A percentile compares a stretch with the other conserved stretches of the same genome.
phyloP scores from a whole-genome alignment of 2,329 filamentous ascomycete species.

The Pseudogymnoascus sp. region DNA sequence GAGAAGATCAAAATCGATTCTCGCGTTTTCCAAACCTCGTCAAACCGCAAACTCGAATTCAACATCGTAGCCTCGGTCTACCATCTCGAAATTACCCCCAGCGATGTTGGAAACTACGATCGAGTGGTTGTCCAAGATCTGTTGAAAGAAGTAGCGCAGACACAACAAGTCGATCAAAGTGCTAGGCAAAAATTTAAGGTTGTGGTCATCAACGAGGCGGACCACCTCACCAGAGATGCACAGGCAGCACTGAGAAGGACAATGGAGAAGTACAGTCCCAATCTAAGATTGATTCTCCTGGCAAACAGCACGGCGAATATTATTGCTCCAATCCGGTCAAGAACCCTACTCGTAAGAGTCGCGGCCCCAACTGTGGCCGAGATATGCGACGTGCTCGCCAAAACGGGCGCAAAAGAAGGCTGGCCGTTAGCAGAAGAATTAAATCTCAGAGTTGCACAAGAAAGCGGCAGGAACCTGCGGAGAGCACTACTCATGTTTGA shows the following conservation, averaged over 20 bases:
- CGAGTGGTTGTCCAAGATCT: constrained; percentile 92
- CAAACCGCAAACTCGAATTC: constrained; percentile 97
- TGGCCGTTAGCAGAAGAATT: constrained; percentile 69
- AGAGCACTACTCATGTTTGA: constrained; percentile 94
- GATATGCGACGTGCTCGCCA: constrained; percentile 70
- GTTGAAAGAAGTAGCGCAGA: constrained; percentile 95
- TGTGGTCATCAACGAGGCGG: constrained; percentile 97
- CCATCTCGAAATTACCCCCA: constrained; percentile 96
- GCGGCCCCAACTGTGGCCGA: constrained; percentile 80
- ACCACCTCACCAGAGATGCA: constrained; percentile 86
- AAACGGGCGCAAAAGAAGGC: constrained; percentile 67
- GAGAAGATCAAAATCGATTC: constrained; percentile 99
- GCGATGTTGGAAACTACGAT: constrained; percentile 93
- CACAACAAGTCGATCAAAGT: constrained; percentile 91
- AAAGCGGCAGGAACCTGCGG: constrained; percentile 85
- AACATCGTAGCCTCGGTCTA: constrained; percentile 97
- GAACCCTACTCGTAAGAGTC: constrained; percentile 86
- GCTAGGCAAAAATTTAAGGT: constrained; percentile 96
- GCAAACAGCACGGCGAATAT: constrained; percentile 98
- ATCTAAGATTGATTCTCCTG: constrained; percentile 81
- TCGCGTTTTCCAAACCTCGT: constrained; percentile 89
- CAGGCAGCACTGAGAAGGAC: constrained; percentile 90
- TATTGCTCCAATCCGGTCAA: constrained; percentile 92
- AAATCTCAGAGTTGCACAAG: constrained; percentile 77
- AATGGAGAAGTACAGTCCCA: constrained; percentile 99